Base-by-base conservation (phyloP, 164 flowering plant genomes). In the Kingdonia uniflora region DNA sequence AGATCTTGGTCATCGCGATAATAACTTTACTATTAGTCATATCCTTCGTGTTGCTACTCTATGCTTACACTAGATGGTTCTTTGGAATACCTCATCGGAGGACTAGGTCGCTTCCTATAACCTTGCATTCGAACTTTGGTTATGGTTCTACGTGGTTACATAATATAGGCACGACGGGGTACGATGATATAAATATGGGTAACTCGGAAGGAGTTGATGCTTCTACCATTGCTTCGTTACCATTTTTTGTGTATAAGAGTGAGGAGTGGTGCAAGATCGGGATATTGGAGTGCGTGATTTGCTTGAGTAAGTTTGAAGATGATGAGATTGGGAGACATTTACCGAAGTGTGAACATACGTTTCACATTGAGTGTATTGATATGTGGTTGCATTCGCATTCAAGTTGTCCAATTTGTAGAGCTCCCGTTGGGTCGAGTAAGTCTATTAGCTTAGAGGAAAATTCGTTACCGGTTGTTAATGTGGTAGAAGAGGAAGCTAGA, bases 291-390 rank as follows among this genome's bases (percentile, higher is more conserved):
- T 84, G 91, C 26, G 77, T 68, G 0, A 61, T 84, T 17, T 84
- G 92, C 37, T 66, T 84, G 66, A 73, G 80, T 35, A 37, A 26
- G 7, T 79, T 79, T 12, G 82, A 78, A 51, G 80, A 79, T 0
- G 54, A 58, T 8, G 85, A 84, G 10, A 41, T 63, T 1, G 83
- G 80, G 1, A 65, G 82, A 62, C 59, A 48, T 0, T 39, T 81
- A 43, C 72, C 79, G 2, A 67, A 60, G 14, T 84, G 92, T 23
- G 64, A 68, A 0, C 92, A 84, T 48, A 64, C 53, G 0, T 84
- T 83, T 33, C 92, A 84, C 42, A 75, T 76, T 0, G 76, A 76
- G 41, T 84, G 92, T 59, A 71, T 84, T 20, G 92, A 84, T 37
- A 81, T 68, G 76, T 84, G 92, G 92, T 42, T 84, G 53, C 55